These are phyloP conservation scores for Chamaenerion angustifolium DNA, from an alignment of 345 rosid species.

Conservation along the genomic window DNA sequence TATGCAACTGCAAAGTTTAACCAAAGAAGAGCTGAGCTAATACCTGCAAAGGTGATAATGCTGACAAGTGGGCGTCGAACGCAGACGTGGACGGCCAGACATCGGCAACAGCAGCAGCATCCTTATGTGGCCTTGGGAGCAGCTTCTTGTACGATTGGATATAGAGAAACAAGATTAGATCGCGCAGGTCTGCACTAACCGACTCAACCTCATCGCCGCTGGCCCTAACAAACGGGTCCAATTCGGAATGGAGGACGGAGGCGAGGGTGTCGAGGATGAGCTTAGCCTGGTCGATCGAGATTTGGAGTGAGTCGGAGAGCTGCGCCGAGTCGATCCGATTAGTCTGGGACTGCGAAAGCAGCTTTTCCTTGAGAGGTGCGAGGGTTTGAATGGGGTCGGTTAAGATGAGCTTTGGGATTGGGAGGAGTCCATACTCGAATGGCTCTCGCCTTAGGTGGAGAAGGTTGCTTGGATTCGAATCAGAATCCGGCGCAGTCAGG, in stretches of 20 bases:
- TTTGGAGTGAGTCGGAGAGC: constrained; percentile 74
- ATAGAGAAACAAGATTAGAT: constrained; percentile 71
- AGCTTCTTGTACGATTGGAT: constrained; percentile 92
- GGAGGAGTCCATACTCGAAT: constrained; percentile 93
- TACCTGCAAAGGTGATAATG: constrained; percentile 96
- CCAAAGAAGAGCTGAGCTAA: too few relatives aligned
- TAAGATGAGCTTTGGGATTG: constrained; percentile 81
- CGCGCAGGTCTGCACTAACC: constrained; percentile 71
- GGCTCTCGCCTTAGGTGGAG: constrained; percentile 86
- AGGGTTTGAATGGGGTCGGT: constrained; percentile 74
- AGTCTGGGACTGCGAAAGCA: constrained; percentile 20
- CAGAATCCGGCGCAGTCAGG: constrained; percentile 23
- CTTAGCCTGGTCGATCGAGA: constrained; percentile 72
- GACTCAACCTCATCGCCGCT: constrained; percentile 40
- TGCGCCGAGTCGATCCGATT: constrained; percentile 48
- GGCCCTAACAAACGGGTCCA: constrained; percentile 57
- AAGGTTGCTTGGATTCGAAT: constrained; percentile 29
- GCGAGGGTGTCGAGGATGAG: constrained; percentile 82
- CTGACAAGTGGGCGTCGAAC: constrained; percentile 90
- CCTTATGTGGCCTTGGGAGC: constrained; percentile 84
- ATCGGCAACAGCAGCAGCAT: constrained; percentile 86
- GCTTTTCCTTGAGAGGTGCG: constrained; percentile 52
- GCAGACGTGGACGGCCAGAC: constrained; percentile 99
- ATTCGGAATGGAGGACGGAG: constrained; percentile 69
- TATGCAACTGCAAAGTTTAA: too few relatives aligned